Conservation (phyloP, 805 yeast species). For the Yamadazyma olivae region DNA sequence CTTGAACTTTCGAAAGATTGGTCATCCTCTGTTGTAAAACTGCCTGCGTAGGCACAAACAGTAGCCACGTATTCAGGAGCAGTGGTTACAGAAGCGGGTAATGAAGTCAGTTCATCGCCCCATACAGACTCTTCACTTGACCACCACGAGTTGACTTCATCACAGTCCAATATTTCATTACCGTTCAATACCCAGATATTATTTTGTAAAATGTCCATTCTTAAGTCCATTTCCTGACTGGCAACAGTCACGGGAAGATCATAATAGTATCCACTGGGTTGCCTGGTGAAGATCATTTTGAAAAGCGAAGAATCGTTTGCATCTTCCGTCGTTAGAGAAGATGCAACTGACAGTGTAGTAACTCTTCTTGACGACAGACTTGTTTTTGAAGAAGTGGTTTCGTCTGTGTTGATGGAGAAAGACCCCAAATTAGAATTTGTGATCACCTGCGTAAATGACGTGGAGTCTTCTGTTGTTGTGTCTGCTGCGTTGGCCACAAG, state of each 20-base stretch:
- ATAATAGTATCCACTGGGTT: conserved; percentile 4
- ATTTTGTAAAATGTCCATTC: conserved; percentile 35
- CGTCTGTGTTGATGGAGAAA: conserved; percentile 12
- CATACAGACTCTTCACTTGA: conserved; percentile 9
- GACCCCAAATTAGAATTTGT: conserved; percentile 13
- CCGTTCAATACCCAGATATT: conserved; percentile 37
- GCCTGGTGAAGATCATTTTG: conserved; percentile 10
- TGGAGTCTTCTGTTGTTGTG: no score
- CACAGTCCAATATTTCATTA: conserved; percentile 22
- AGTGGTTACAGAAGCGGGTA: conserved; percentile 16
- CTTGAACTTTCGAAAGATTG: conserved; percentile 9
- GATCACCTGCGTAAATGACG: conserved; percentile 8
- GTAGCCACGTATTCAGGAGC: conserved; percentile 19
- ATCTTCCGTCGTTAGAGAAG: conserved; percentile 9
- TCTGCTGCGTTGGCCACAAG: no score
- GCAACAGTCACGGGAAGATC: conserved; percentile 12
- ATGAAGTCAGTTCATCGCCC: conserved; percentile 3
- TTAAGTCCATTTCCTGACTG: conserved; percentile 15
- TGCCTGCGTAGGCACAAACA: conserved; percentile 29
- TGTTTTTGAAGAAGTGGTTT: background rate
- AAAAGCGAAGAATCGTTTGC: conserved; percentile 6
- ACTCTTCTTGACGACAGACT: background rate
- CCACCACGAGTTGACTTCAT: conserved; percentile 18
- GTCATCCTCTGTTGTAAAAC: conserved; percentile 11
- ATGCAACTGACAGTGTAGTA: background rate